Conservation (phyloP, 2,329 filamentous ascomycete species). For the Aspergillus sp. region DNA sequence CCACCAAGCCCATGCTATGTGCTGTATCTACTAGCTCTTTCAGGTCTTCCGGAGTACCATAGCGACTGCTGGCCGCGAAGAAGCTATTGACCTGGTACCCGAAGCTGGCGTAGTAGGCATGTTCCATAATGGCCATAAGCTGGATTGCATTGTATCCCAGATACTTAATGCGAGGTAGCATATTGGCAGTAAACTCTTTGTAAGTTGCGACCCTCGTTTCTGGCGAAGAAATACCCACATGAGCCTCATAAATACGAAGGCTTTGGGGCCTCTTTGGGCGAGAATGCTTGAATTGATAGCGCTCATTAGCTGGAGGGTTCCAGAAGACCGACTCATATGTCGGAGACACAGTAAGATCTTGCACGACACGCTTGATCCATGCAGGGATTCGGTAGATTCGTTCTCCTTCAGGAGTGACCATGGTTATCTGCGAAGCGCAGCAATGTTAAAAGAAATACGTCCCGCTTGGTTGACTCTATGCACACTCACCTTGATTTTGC, state of each 20-base stretch:
- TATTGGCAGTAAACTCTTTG: conserved; percentile 93
- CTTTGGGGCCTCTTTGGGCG: conserved; percentile 82
- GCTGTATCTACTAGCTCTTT: conserved; percentile 97
- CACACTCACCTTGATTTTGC: conserved; percentile 83
- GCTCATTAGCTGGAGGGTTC: conserved; percentile 79
- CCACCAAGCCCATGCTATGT: conserved; percentile 84
- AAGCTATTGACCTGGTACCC: conserved; percentile 99
- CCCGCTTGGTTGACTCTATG: background rate
- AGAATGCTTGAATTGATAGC: conserved; percentile 80
- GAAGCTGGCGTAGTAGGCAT: conserved; percentile 98
- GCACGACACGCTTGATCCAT: conserved; percentile 97
- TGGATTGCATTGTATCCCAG: conserved; percentile 98
- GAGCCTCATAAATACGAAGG: conserved; percentile 95
- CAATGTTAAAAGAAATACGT: background rate
- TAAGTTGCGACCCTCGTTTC: conserved; percentile 88
- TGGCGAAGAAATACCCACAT: conserved; percentile 93
- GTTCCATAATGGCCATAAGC: conserved; percentile 98
- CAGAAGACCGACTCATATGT: conserved; percentile 95
- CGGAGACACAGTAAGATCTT: conserved; percentile 85
- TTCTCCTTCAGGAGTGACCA: conserved; percentile 77
- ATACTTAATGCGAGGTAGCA: conserved; percentile 85
- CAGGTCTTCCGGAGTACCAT: conserved; percentile 88
- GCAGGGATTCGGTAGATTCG: conserved; percentile 85
- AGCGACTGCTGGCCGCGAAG: conserved; percentile 95
- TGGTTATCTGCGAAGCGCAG: conserved; percentile 65